A percentile compares a stretch with the other conserved stretches of the same genome.
Evolutionary conservation across 75 land plant genomes (phyloP).

Genomic region (Adiantum capillusveneris): DNA sequence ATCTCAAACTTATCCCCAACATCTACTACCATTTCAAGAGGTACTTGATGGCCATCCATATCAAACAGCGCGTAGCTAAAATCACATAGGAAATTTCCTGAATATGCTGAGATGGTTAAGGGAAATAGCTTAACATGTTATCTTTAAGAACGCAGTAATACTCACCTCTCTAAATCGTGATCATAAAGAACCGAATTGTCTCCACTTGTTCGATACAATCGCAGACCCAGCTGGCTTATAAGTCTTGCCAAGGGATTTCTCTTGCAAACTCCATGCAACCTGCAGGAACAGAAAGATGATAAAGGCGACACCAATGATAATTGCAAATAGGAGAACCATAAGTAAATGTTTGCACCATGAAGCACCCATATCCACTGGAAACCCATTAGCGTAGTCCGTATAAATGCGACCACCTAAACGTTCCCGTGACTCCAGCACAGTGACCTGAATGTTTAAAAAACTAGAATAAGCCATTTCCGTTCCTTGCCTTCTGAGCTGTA

Average conservation of each 20-base stretch:
- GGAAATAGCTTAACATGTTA: no score
- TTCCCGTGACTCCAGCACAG: constrained; percentile 75
- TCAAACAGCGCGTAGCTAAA: constrained; percentile 82
- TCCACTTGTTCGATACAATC: constrained; percentile 88
- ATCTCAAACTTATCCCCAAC: constrained; percentile 75
- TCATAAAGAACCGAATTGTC: constrained; percentile 91
- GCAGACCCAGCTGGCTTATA: constrained; percentile 55
- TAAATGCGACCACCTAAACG: constrained; percentile 90
- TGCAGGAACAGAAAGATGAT: no score
- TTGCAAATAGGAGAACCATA: constrained; percentile 5
- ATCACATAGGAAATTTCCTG: no score
- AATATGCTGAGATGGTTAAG: no score
- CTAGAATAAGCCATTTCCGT: no score
- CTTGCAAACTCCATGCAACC: constrained; percentile 94
- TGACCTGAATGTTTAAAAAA: constrained; percentile 40
- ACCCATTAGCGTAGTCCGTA: constrained; percentile 93
- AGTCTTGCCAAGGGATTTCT: constrained; percentile 85
- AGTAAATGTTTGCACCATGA: constrained; percentile 80
- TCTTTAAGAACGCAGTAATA: no score
- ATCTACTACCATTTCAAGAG: constrained; percentile 58
- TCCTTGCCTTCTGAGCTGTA: neutral
- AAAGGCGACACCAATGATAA: constrained; percentile 1
- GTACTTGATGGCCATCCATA: constrained; percentile 65
- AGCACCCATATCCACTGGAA: constrained; percentile 98
- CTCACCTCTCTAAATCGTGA: constrained; percentile 89